Conservation (phyloP, 768 basidiomycete genomes). For the Pleurotus pulmonarius region DNA sequence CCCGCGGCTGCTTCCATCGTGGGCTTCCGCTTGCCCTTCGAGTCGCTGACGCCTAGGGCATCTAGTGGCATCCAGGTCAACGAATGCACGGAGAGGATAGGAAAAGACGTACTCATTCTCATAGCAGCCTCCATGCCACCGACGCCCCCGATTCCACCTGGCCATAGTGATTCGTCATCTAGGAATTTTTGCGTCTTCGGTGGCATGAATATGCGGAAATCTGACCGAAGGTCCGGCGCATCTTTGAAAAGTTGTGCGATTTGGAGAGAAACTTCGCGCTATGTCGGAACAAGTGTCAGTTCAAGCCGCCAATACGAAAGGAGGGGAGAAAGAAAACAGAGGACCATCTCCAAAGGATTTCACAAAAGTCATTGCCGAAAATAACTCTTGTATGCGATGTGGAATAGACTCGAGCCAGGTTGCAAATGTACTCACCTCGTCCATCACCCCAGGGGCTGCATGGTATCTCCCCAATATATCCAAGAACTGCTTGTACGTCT, state of each 20-base stretch:
- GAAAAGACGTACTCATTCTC: too few species aligned
- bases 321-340: background rate
- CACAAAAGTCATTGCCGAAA: conserved; percentile 23
- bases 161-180: conserved; percentile 37
- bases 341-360: too few species aligned
- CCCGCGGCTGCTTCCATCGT: conserved; percentile 39
- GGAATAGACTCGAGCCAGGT: too few species aligned
- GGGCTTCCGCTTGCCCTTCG: conserved; percentile 28
- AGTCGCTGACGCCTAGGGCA: too few species aligned
- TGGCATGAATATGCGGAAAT: conserved; percentile 75
- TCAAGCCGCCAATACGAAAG: conserved; percentile 1
- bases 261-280: conserved; percentile 68
- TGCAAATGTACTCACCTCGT: conserved; percentile 40
- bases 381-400: conserved; percentile 45
- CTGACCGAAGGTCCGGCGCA: conserved; percentile 67
- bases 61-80: too few species aligned
- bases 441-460: conserved; percentile 49
- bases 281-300: background rate
- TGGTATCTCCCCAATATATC: conserved; percentile 70
- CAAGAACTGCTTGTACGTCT: conserved; percentile 78
- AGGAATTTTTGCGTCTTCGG: conserved; percentile 48
- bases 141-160: background rate
- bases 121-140: too few species aligned
- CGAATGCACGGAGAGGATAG: conserved; percentile 13
- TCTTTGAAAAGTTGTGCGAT: conserved; percentile 72